Percentiles rank a stretch among this genome's conserved stretches.
Evolutionary conservation across 306 rosid genomes (phyloP).

Genomic region (Nissolia schottii): DNA sequence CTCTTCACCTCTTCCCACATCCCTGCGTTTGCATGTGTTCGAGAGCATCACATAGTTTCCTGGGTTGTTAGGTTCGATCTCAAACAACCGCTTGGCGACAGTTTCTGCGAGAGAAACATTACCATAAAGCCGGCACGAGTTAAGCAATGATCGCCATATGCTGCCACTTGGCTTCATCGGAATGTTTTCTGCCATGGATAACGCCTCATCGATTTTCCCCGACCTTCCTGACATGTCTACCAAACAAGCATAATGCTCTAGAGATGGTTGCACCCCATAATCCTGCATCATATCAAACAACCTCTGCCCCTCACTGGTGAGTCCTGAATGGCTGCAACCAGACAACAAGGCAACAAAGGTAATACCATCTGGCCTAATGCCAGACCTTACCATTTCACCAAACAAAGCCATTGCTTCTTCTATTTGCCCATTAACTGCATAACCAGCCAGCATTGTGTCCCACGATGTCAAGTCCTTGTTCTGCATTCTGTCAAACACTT

Average conservation of each 20-base stretch:
- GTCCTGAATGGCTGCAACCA: constrained; percentile 59
- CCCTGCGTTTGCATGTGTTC: constrained; percentile 46
- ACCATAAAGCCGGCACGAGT: constrained; percentile 45
- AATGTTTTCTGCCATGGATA: constrained; percentile 35
- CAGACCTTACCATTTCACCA: constrained; percentile 34
- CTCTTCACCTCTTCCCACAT: constrained; percentile 51
- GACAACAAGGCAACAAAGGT: constrained; percentile 51
- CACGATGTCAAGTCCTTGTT: constrained; percentile 50
- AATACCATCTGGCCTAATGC: constrained; percentile 40
- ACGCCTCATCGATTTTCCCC: constrained; percentile 41
- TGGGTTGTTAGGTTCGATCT: constrained; percentile 47
- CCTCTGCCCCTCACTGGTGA: constrained; percentile 32
- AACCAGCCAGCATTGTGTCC: constrained; percentile 55
- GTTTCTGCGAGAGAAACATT: constrained; percentile 40
- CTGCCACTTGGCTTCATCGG: constrained; percentile 57
- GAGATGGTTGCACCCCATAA: constrained; percentile 35
- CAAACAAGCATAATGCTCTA: constrained; percentile 56
- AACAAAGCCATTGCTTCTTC: constrained; percentile 39
- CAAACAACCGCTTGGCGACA: constrained; percentile 36
- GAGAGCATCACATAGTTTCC: constrained; percentile 64
- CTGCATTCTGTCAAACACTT: constrained; percentile 40
- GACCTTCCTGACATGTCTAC: constrained; percentile 50
- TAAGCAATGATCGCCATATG: constrained; percentile 58
- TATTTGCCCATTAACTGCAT: constrained; percentile 45
- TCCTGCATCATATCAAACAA: constrained; percentile 38